A percentile compares a stretch with the other conserved stretches of the same genome.
Evolutionary conservation across 495 filamentous ascomycete species (phyloP).

Genomic region (Hypomontagnella monticulosa): DNA sequence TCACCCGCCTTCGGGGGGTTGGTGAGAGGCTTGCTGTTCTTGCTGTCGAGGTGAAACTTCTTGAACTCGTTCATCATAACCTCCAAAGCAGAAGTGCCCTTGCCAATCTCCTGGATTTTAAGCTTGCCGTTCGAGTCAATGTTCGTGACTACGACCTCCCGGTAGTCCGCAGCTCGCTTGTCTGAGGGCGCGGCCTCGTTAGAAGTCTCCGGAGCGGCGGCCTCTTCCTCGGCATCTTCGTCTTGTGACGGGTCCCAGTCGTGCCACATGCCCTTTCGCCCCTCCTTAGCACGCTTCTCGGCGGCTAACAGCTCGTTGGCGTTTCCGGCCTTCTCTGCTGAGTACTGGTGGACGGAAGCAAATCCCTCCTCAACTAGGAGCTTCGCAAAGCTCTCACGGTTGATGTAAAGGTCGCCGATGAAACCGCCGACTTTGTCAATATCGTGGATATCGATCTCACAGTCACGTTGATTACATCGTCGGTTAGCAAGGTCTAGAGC

Average conservation of each 20-base stretch:
- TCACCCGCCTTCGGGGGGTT: conserved; percentile 90
- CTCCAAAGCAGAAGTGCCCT: conserved; percentile 81
- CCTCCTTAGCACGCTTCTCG: conserved; percentile 87
- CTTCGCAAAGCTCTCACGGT: conserved; percentile 96
- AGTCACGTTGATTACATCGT: conserved; percentile 91
- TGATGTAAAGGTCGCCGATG: conserved; percentile 92
- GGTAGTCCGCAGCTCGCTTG: conserved; percentile 82
- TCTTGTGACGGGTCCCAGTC: conserved; percentile 91
- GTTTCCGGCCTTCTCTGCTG: conserved; percentile 93
- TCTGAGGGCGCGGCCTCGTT: conserved; percentile 57
- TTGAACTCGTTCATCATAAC: conserved; percentile 89
- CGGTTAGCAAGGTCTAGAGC: conserved; percentile 89
- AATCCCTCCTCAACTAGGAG: conserved; percentile 92
- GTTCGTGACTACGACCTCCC: conserved; percentile 89
- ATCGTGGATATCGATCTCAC: conserved; percentile 94
- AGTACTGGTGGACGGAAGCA: conserved; percentile 91
- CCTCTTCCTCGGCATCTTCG: conserved; percentile 64
- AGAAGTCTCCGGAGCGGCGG: conserved; percentile 59
- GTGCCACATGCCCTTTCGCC: conserved; percentile 86
- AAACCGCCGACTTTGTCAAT: conserved; percentile 97
- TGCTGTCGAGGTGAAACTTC: conserved; percentile 79
- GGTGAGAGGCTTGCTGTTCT: conserved; percentile 75
- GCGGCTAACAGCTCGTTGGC: conserved; percentile 87
- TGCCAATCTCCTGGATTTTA: conserved; percentile 88
- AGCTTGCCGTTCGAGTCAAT: conserved; percentile 78